These are phyloP conservation scores for Boletus huronensis DNA, from an alignment of 768 basidiomycete species.

Conservation along the genomic window DNA sequence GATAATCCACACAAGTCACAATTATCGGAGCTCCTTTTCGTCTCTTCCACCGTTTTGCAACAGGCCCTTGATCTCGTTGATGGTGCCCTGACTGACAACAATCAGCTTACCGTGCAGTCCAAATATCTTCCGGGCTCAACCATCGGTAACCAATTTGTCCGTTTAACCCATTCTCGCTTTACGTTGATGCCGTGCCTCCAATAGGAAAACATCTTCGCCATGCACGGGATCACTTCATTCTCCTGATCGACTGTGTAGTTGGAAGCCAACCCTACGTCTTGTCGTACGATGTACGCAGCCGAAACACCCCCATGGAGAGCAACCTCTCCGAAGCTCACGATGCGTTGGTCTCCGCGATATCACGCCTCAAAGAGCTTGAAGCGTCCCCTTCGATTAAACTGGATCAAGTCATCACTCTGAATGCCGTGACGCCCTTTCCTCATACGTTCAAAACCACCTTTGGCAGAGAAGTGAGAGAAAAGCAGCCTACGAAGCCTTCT, in stretches of 20 bases:
- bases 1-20: slow-evolving; percentile 22
- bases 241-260: slow-evolving; percentile 55
- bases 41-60: slow-evolving; percentile 61
- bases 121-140: slow-evolving; percentile 82
- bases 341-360: slow-evolving; percentile 54
- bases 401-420: slow-evolving; percentile 61
- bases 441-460: slow-evolving; percentile 78
- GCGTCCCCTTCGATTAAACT: slow-evolving; percentile 39
- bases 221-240: slow-evolving; percentile 77
- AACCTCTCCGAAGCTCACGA: slow-evolving; percentile 55
- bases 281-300: slow-evolving; percentile 71
- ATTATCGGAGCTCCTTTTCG: slow-evolving; percentile 56
- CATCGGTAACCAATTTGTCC: slow-evolving; percentile 52
- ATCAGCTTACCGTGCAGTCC: slow-evolving; percentile 67
- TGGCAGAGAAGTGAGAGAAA: slow-evolving; percentile 63
- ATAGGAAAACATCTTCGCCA: slow-evolving; percentile 84
- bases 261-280: slow-evolving; percentile 49
- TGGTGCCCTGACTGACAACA: slow-evolving; percentile 60
- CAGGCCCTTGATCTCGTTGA: slow-evolving; percentile 76
- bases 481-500: neutral
- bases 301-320: slow-evolving; percentile 84
- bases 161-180: neutral
- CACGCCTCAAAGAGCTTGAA: slow-evolving; percentile 52
- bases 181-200: neutral
- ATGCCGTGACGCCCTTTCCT: slow-evolving; percentile 76